A percentile compares a stretch with the other conserved stretches of the same genome.
These are phyloP conservation scores for Emericellopsis atlantica DNA, from an alignment of 2,329 filamentous ascomycete genomes.

Conservation along the genomic window DNA sequence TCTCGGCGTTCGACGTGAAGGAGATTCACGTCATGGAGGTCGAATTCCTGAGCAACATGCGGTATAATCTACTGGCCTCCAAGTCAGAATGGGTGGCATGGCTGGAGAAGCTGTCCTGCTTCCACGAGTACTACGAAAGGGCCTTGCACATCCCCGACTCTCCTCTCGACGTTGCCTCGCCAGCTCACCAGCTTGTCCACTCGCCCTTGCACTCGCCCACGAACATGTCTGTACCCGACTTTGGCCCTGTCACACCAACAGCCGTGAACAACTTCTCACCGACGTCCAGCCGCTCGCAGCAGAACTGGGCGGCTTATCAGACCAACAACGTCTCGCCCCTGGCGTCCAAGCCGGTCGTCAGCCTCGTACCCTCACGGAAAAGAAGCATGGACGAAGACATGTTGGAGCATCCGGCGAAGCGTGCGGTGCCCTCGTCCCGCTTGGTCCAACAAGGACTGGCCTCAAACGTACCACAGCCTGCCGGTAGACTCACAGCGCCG, in stretches of 20 bases:
- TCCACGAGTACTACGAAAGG: conserved; percentile 70
- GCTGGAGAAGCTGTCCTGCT: conserved; percentile 72
- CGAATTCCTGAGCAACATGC: conserved; percentile 98
- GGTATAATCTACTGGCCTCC: conserved; percentile 82
- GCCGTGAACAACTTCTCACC: conserved; percentile 25
- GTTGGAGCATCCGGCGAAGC: conserved; percentile 43
- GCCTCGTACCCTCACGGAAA: conserved; percentile 30
- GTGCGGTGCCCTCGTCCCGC: conserved; percentile 16
- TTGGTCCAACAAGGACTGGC: conserved; percentile 3
- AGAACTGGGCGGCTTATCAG: conserved; percentile 25
- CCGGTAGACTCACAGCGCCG: conserved; percentile 50
- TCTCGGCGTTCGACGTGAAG: conserved; percentile 82
- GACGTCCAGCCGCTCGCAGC: conserved; percentile 16
- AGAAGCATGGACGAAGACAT: conserved; percentile 36
- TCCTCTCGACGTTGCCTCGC: conserved; percentile 27
- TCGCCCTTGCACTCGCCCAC: conserved; percentile 41
- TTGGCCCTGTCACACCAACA: conserved; percentile 19
- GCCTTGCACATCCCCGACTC: conserved; percentile 37
- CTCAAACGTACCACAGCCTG: conserved; percentile 1
- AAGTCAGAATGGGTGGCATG: conserved; percentile 78
- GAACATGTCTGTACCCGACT: conserved; percentile 15
- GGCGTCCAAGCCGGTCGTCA: conserved; percentile 30
- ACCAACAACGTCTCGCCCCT: conserved; percentile 33
- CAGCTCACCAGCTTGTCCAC: conserved; percentile 20
- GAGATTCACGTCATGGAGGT: conserved; percentile 99